These are phyloP conservation scores for Scleromitrula shiraiana DNA, from an alignment of 2,329 filamentous ascomycete species.

Conservation along the genomic window DNA sequence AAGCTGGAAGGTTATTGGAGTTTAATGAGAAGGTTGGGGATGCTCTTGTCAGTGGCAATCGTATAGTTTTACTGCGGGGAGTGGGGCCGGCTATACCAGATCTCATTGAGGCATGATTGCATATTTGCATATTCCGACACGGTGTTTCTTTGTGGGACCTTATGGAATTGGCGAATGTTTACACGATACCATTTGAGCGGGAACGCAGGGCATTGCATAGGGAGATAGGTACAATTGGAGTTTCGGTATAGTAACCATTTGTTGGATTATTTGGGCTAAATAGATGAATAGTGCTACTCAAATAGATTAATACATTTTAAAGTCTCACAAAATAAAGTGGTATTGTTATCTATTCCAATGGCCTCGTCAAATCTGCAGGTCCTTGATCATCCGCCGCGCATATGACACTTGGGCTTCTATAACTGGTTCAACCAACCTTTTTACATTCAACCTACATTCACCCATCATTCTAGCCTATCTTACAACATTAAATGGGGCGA, in stretches of 20 bases:
- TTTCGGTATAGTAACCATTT: background rate
- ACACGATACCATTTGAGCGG: constrained; percentile 7
- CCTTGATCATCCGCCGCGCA: constrained; percentile 1
- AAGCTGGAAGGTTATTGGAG: constrained; percentile 77
- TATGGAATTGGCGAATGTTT: background rate
- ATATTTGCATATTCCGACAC: background rate
- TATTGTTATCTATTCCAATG: background rate
- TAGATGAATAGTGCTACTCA: background rate
- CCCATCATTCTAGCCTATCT: background rate
- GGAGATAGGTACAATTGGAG: background rate
- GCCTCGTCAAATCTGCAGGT: background rate
- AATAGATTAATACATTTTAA: background rate
- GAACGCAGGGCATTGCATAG: background rate
- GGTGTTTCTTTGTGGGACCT: background rate
- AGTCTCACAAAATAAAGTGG: background rate
- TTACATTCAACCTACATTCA: constrained; percentile 1
- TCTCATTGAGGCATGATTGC: constrained; percentile 45
- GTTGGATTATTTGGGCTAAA: background rate
- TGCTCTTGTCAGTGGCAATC: constrained; percentile 72
- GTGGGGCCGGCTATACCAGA: constrained; percentile 69
- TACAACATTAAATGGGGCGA: background rate
- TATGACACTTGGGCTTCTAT: background rate
- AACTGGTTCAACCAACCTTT: background rate
- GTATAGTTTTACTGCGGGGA: constrained; percentile 78
- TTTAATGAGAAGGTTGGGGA: constrained; percentile 80